Evolutionary conservation across 495 filamentous ascomycete species (phyloP), one percentile per base, ranked within the genome.

Genomic region (Aspergillus wentii): DNA sequence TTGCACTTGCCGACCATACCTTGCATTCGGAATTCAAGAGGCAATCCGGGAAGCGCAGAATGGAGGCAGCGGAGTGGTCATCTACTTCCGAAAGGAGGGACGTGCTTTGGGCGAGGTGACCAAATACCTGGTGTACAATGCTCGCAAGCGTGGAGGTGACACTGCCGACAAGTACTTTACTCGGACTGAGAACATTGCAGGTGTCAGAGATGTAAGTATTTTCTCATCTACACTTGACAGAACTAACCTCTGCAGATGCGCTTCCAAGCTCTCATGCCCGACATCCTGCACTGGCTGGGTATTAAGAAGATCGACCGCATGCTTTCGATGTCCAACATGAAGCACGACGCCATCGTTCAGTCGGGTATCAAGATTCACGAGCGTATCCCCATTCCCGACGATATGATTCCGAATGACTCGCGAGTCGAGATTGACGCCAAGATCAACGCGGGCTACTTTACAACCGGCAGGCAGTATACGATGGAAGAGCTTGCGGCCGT

Each of bases 301-400:
- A 95, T 98, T 54, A 94, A 83, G 64, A 97, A 97, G 74, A 97
- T 98, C 57, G 92, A 97, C 62, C 78, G 88, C 28, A 97, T 98
- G 92, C 74, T 98, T 33, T 94, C 86, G 63, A 97, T 98, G 92
- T 92, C 86, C 56, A 94, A 96, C 67, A 97, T 98, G 92, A 98
- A 98, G 67, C 80, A 98, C 62, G 92, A 98, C 69, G 92, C 92
- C 36, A 97, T 98, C 56, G 91, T 98, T 32, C 77, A 87, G 17
- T 88, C 94, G 62, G 92, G 92, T 26, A 98, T 98, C 51, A 83
- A 88, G 36, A 97, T 98, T 54, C 71, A 83, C 49, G 91, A 97
- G 64, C 82, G 92, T 37, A 79, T 98, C 28, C 90, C 92, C 26
- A 89, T 98, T 33, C 92, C 92, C 15, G 90, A 96, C 35, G 81